Percentiles rank a stretch among this genome's conserved stretches.
These are phyloP conservation scores for Plasmodium relictum DNA, from an alignment of 169 alveolate species.

Conservation along the genomic window DNA sequence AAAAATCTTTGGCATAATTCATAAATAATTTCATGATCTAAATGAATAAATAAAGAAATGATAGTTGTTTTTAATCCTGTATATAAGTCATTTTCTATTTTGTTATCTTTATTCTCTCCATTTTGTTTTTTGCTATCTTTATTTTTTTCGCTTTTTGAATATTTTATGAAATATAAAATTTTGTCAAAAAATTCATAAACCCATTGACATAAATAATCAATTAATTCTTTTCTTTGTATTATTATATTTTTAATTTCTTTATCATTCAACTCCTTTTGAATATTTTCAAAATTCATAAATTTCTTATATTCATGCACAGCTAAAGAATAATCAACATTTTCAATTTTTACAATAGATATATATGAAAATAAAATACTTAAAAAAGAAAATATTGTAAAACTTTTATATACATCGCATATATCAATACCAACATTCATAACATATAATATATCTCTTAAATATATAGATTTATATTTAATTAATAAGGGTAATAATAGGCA, in stretches of 20 bases:
- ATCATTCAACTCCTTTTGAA: constrained; percentile 9
- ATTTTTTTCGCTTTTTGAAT: constrained; percentile 40
- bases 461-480: constrained; percentile 40
- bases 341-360: constrained; percentile 62
- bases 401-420: constrained; percentile 70
- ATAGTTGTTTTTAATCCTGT: constrained; percentile 66
- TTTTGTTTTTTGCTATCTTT: constrained; percentile 64
- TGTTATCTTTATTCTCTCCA: constrained; percentile 56
- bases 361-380: constrained; percentile 65
- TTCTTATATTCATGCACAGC: constrained; percentile 26
- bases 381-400: constrained; percentile 68
- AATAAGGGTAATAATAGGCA: constrained; percentile 68
- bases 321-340: constrained; percentile 20
- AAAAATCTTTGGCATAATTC: constrained; percentile 55
- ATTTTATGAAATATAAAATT: constrained; percentile 60
- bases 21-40: constrained; percentile 57
- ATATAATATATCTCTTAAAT: constrained; percentile 46
- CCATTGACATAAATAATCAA: constrained; percentile 69
- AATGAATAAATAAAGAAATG: constrained; percentile 50
- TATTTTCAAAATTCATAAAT: not conserved
- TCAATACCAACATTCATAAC: constrained; percentile 71
- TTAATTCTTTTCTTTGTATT: constrained; percentile 40
- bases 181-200: constrained; percentile 68
- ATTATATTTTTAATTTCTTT: constrained; percentile 25
- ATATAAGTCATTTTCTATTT: constrained; percentile 56